Base-by-base conservation (phyloP, 495 filamentous ascomycete species). In the Friedmanniomyces simplex region DNA sequence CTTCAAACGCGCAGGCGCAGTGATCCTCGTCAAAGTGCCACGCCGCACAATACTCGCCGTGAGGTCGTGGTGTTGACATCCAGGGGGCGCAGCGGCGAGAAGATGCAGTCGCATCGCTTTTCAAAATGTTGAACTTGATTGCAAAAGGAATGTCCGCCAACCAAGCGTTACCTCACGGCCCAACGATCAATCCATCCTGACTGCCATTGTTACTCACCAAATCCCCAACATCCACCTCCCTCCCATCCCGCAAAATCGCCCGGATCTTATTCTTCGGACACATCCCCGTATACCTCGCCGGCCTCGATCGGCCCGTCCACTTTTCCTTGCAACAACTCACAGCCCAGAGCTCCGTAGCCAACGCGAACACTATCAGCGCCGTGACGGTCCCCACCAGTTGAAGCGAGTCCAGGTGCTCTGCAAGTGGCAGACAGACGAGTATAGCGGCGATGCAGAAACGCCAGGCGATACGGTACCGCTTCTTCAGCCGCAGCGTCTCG, bases 311-410 rank as follows among this genome's bases (percentile, higher is more conserved):
- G 21, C 57, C 50, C n/a, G 28, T 52, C 48, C 34, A 60, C 22
- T 49, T 47, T 22, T 81, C 71, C 41, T 69, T 63, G 34, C 60
- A 61, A 59, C 73, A 77, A 25, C 71, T 77, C 24, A 66, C 68
- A 20, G 77, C 79, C 59, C 69, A 75, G 1, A 81, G 62, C 63
- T 83, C 80, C 14, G 81, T 46, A 14, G 73, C 42, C 50, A 81
- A 60, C 13, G 75, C 72, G 54, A 74, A 73, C 14, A 72, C 59
- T 5, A 76, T 64, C 24, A 82, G 62, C 11, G 73, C 66, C 11
- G 78, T 77, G 1, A 75, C 77, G 8, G 73, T 72, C 11, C 68
- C 69, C 4, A 83, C 66, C 41, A 83, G 65, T 41, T 73, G 42
- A 12, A 83, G 65, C 37, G 71, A 75, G 61, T 75, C 75, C 21